Conservation (phyloP, 202 grass and related monocot genomes). For the Setaria italica region DNA sequence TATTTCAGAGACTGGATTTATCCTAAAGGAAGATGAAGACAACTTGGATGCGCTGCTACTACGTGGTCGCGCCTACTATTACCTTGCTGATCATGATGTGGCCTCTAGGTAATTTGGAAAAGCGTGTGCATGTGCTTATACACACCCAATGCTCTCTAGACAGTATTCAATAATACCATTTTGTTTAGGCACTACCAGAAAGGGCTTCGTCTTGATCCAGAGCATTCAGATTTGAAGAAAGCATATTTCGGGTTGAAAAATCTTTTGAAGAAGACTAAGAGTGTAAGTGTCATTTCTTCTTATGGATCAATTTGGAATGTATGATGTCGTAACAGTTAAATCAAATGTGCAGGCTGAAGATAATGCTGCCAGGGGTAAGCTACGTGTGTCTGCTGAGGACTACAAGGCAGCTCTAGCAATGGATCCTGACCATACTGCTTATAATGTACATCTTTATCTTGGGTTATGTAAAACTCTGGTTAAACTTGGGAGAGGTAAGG, state of each 20-base stretch:
- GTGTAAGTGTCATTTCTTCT: slow-evolving; percentile 53
- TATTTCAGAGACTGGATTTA: slow-evolving; percentile 92
- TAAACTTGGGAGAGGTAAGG: slow-evolving; percentile 97
- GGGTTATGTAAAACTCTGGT: slow-evolving; percentile 91
- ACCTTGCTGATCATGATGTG: slow-evolving; percentile 98
- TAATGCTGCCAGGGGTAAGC: slow-evolving; percentile 86
- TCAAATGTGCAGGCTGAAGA: slow-evolving; percentile 77
- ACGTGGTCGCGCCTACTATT: slow-evolving; percentile 91
- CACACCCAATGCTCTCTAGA: neutral
- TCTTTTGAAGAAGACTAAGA: slow-evolving; percentile 97
- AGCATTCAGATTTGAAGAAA: slow-evolving; percentile 94
- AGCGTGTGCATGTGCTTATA: neutral
- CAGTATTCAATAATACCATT: slow-evolving; percentile 20
- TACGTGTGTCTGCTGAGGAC: slow-evolving; percentile 82
- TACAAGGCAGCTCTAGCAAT: slow-evolving; percentile 92
- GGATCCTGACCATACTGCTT: slow-evolving; percentile 76
- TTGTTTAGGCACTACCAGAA: slow-evolving; percentile 91
- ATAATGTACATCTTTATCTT: slow-evolving; percentile 87
- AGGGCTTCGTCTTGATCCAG: slow-evolving; percentile 89
- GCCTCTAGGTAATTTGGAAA: slow-evolving; percentile 67
- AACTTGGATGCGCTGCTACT: slow-evolving; percentile 88
- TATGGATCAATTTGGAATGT: slow-evolving; percentile 2
- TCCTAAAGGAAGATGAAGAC: slow-evolving; percentile 99
- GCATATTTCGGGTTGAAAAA: slow-evolving; percentile 97
- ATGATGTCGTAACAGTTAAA: neutral